phyloP scores from a whole-genome alignment of 2,329 filamentous ascomycete species.

The Monosporascus sp. region DNA sequence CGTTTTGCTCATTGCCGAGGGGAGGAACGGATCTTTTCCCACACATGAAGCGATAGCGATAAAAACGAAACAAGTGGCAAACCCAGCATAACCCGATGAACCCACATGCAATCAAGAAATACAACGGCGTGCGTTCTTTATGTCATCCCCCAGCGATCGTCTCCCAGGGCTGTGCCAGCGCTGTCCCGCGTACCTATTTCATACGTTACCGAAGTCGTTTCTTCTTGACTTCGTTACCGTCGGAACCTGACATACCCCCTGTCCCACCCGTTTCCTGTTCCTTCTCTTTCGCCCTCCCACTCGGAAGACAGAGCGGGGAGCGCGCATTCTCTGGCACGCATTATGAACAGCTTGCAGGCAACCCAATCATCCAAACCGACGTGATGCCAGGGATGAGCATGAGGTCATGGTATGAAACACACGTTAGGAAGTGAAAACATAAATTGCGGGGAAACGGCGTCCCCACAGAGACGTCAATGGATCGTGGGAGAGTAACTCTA shows the following conservation, averaged over 20 bases:
- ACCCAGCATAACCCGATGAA: background rate
- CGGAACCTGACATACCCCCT: background rate
- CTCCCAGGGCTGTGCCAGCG: background rate
- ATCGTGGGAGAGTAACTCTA: slow-evolving; percentile 27
- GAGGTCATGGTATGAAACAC: slow-evolving; percentile 12
- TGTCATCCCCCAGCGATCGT: background rate
- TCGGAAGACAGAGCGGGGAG: background rate
- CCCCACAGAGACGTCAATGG: slow-evolving; percentile 17
- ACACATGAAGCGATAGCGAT: background rate
- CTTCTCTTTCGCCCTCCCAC: background rate
- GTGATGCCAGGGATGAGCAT: slow-evolving; percentile 8
- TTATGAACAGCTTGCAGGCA: background rate
- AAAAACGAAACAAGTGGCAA: background rate
- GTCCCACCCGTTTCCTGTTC: background rate
- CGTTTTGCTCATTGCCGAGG: background rate
- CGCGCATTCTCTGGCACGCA: too few relatives aligned
- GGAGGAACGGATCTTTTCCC: background rate
- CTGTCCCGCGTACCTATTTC: background rate
- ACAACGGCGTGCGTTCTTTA: background rate
- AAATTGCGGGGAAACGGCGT: slow-evolving; percentile 18
- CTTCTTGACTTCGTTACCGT: background rate
- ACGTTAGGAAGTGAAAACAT: slow-evolving; percentile 12
- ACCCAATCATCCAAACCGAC: background rate
- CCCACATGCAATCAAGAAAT: background rate
- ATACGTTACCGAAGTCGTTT: background rate